Percentiles rank a stretch among this genome's conserved stretches.
phyloP scores from a whole-genome alignment of 1,284 basidiomycete genomes.

The Mycosarcoma maydis region DNA sequence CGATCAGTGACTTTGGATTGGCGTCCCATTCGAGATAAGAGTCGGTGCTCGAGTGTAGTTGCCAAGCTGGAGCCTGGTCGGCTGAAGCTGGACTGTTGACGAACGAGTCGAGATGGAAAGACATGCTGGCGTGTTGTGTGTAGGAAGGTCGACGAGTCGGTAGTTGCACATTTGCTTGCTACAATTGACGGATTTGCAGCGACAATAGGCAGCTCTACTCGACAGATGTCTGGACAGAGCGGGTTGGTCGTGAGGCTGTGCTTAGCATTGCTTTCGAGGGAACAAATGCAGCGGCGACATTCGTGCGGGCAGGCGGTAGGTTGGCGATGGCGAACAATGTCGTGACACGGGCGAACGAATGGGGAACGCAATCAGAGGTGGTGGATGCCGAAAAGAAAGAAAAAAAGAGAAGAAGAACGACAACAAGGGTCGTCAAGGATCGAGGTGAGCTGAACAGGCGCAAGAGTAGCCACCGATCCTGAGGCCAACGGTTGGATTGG shows the following conservation, averaged over 20 bases:
- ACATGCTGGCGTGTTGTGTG: slow-evolving; percentile 23
- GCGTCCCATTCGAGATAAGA: slow-evolving; percentile 36
- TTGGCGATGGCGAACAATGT: too few relatives aligned
- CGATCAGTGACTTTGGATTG: slow-evolving; percentile 10
- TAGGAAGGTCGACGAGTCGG: background rate
- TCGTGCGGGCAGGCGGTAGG: background rate
- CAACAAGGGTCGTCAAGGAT: too few relatives aligned
- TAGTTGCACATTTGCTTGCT: slow-evolving; percentile 1
- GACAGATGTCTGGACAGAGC: background rate
- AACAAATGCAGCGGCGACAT: background rate
- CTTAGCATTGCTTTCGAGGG: background rate
- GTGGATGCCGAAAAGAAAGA: too few relatives aligned
- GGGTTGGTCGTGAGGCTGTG: background rate
- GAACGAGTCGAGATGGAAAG: slow-evolving; percentile 26
- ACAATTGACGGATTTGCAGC: background rate
- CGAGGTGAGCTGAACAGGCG: too few relatives aligned
- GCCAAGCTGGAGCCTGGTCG: slow-evolving; percentile 23
- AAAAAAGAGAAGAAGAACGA: too few relatives aligned
- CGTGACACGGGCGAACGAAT: too few relatives aligned
- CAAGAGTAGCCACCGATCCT: too few relatives aligned
- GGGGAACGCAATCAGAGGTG: too few relatives aligned
- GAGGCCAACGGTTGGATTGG: too few relatives aligned
- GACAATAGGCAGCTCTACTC: slow-evolving; percentile 2
- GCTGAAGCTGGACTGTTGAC: slow-evolving; percentile 18
- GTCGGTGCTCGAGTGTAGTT: slow-evolving; percentile 45